These are phyloP conservation scores for Cladobotryum mycophilum DNA, from an alignment of 2,329 filamentous ascomycete genomes.

Conservation along the genomic window DNA sequence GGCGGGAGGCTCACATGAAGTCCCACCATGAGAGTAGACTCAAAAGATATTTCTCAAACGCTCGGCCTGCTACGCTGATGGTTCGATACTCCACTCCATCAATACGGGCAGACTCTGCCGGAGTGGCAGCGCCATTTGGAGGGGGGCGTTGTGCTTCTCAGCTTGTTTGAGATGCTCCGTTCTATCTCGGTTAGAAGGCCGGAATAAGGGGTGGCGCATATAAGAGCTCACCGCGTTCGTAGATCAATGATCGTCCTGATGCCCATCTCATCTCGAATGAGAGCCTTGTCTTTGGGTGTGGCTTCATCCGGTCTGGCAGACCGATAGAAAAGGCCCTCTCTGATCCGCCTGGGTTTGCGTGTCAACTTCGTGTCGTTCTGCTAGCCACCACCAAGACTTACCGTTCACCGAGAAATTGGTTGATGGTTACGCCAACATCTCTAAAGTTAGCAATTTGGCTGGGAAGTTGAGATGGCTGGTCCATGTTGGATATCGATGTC, in stretches of 20 bases:
- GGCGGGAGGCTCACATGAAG: slow-evolving; percentile 45
- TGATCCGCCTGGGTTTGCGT: slow-evolving; percentile 35
- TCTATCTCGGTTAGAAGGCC: slow-evolving; percentile 29
- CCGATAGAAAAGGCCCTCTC: slow-evolving; percentile 60
- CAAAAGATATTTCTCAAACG: slow-evolving; percentile 63
- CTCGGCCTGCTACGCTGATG: slow-evolving; percentile 67
- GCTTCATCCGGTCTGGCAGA: slow-evolving; percentile 68
- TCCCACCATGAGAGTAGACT: slow-evolving; percentile 62
- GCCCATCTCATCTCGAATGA: slow-evolving; percentile 52
- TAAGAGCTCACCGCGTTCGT: slow-evolving; percentile 57
- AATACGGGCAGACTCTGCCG: slow-evolving; percentile 54
- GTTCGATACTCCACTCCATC: slow-evolving; percentile 56
- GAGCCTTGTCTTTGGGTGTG: slow-evolving; percentile 54
- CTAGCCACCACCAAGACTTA: slow-evolving; percentile 21
- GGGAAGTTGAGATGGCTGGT: slow-evolving; percentile 15
- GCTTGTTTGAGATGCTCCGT: slow-evolving; percentile 68
- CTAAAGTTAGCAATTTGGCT: slow-evolving; percentile 61
- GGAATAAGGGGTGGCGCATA: not conserved
- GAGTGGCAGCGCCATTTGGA: slow-evolving; percentile 39
- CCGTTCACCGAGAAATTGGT: slow-evolving; percentile 50
- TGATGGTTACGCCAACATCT: slow-evolving; percentile 65
- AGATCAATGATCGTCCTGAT: slow-evolving; percentile 74
- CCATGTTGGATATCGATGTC: not conserved
- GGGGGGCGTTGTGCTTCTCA: slow-evolving; percentile 48
- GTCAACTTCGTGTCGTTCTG: too few relatives aligned